These are phyloP conservation scores for Sclerotinia spermophila DNA, from an alignment of 2,329 filamentous ascomycete species.

Conservation along the genomic window DNA sequence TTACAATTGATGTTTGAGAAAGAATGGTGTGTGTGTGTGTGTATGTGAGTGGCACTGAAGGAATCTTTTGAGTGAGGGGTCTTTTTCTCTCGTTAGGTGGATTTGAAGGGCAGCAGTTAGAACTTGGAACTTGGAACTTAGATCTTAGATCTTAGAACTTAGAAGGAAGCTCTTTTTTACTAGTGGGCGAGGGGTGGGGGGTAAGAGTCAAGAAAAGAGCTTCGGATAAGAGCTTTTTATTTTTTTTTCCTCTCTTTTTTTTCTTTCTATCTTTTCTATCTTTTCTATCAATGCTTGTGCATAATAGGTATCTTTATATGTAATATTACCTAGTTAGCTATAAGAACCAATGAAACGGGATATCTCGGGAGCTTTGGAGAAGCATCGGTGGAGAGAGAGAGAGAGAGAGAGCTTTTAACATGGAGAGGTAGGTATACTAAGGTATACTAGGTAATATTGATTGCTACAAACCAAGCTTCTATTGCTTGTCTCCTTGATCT, in stretches of 20 bases:
- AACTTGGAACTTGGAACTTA: not conserved
- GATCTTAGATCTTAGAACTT: not conserved
- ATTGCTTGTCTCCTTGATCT: not conserved
- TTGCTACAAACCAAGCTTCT: not conserved
- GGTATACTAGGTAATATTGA: not conserved
- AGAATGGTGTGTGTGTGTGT: not conserved
- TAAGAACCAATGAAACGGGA: not conserved
- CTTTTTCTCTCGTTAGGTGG: not conserved
- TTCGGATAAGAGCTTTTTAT: slow-evolving; percentile 7
- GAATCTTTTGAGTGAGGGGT: slow-evolving; percentile 7
- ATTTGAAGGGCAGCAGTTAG: not conserved
- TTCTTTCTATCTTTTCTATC: not conserved
- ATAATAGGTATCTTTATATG: not conserved
- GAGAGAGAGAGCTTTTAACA: no score
- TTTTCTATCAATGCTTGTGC: not conserved
- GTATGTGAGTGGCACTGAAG: not conserved
- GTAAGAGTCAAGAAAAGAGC: slow-evolving; percentile 4
- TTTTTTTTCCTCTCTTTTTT: not conserved
- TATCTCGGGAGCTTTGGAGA: not conserved
- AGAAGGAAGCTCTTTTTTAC: not conserved
- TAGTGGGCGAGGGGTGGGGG: no score
- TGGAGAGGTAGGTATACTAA: not conserved
- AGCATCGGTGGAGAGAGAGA: not conserved
- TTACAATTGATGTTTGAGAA: slow-evolving; percentile 19
- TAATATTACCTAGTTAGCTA: no score